Evolutionary conservation across 441 rosid genomes (phyloP), one percentile per base, ranked within the genome.

Genomic region (Isatis lusitanica): DNA sequence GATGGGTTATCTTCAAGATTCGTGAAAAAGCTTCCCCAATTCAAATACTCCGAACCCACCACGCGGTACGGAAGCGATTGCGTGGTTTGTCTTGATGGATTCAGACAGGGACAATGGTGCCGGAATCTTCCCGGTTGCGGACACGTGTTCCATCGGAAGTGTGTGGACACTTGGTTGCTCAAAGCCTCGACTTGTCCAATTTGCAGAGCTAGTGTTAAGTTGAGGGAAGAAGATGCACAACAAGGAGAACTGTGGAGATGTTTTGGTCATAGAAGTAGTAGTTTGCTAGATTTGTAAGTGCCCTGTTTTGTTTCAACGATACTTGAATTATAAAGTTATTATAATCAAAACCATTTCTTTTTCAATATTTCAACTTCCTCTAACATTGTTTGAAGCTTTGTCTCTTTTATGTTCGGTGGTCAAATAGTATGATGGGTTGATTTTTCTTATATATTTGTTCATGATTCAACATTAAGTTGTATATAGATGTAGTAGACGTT

Each of bases 81-180:
- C 24, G 90, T 79, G 56, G 82, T 91, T 44, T 91, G 97, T 65
- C 65, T 89, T 58, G 97, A 91, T 7, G 88, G 77, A 43, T 75
- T 91, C 36, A 79, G 73, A 69, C 85, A 83, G 46, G 91, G 91
- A 4, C 93, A 87, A 72, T 89, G 93, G 94, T 89, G 93, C 77
- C 73, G 94, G 82, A 78, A 60, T 36, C 88, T 91, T 48, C 76
- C 63, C 1, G 85, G 77, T 3, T 89, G 97, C 47, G 89, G 87
- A 31, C 97, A 91, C 57, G 74, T 89, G 9, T 89, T 89, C 46
- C 97, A 91, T 48, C 75, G 78, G 76, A 81, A 75, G 59, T 91
- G 94, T 77, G 87, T 89, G 16, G 97, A 91, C 39, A 42, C 80
- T 68, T 89, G 97, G 97, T 79, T 91, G 18, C 74, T 86, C 47